Conservation (phyloP, 1,139 yeast genomes). For the Yarrowia galli region DNA sequence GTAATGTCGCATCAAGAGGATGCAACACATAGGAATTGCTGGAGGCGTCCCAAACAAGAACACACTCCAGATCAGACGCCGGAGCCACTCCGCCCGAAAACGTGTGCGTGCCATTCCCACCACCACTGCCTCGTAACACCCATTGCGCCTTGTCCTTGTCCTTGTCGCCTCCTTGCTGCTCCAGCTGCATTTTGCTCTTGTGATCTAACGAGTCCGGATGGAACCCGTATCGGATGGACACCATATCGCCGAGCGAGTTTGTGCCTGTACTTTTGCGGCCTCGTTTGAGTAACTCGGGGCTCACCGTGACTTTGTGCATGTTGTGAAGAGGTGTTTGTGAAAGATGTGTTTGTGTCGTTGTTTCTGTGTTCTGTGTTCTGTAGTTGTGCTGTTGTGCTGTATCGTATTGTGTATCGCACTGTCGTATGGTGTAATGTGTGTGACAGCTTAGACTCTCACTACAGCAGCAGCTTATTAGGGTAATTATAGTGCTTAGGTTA, state of each 20-base stretch:
- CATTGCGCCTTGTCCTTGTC: conserved; percentile 29
- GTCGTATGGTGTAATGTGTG: no score
- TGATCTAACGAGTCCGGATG: conserved; percentile 35
- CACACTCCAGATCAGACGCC: conserved; percentile 18
- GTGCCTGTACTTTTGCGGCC: conserved; percentile 5
- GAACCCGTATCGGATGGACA: conserved; percentile 28
- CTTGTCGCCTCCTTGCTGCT: no score
- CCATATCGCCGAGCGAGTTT: conserved; percentile 23
- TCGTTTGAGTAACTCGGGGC: conserved; percentile 25
- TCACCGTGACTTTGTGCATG: conserved; percentile 36
- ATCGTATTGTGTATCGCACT: no score
- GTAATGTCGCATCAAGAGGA: conserved; percentile 7
- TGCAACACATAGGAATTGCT: conserved; percentile 13
- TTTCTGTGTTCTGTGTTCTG: no score
- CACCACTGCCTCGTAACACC: conserved; percentile 15
- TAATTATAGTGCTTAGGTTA: neutral
- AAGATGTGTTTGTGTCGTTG: no score
- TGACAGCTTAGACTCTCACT: neutral
- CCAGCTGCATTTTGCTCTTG: conserved; percentile 37
- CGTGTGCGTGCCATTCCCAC: conserved; percentile 7
- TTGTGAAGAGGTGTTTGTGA: neutral
- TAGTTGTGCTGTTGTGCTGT: neutral
- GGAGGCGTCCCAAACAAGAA: conserved; percentile 30
- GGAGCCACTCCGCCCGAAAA: conserved; percentile 10
- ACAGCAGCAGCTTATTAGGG: neutral